Conservation (phyloP, 495 filamentous ascomycete species). For the Hypoxylon crocopeplum region DNA sequence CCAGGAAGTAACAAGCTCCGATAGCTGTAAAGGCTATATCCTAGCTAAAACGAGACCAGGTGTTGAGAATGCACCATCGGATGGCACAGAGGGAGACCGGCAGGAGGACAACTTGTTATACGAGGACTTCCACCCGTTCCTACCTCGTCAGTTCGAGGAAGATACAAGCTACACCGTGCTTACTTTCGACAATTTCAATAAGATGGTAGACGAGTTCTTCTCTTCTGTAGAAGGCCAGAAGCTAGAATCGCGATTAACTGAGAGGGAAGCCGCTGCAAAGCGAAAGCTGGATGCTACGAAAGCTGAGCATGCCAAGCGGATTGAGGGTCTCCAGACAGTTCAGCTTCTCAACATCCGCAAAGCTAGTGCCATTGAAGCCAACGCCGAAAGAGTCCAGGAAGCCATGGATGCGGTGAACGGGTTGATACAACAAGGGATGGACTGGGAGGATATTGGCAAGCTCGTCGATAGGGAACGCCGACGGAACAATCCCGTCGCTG, state of each 20-base stretch:
- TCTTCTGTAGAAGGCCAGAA: constrained; percentile 95
- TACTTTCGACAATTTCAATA: constrained; percentile 84
- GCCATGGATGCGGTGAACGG: constrained; percentile 90
- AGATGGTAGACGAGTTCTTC: constrained; percentile 94
- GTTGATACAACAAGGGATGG: constrained; percentile 90
- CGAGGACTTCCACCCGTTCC: constrained; percentile 95
- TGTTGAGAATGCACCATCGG: constrained; percentile 36
- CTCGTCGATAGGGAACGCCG: constrained; percentile 86
- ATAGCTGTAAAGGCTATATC: constrained; percentile 80
- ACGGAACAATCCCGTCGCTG: constrained; percentile 81
- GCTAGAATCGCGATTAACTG: constrained; percentile 79
- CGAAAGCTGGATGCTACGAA: constrained; percentile 81
- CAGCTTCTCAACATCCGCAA: constrained; percentile 88
- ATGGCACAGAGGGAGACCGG: constrained; percentile 44
- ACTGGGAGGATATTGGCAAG: constrained; percentile 89
- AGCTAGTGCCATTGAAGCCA: constrained; percentile 87
- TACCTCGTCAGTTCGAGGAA: constrained; percentile 80
- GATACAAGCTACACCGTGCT: constrained; percentile 69
- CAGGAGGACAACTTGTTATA: constrained; percentile 68
- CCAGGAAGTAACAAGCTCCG: constrained; percentile 62
- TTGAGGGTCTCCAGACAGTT: constrained; percentile 78
- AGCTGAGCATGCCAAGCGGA: constrained; percentile 79
- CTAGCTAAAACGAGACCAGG: constrained; percentile 70
- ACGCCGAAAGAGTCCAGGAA: constrained; percentile 86
- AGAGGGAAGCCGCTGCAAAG: constrained; percentile 80